Evolutionary conservation across 805 yeast species (phyloP), one percentile per base, ranked within the genome.

Genomic region (Kuraishia borneana): DNA sequence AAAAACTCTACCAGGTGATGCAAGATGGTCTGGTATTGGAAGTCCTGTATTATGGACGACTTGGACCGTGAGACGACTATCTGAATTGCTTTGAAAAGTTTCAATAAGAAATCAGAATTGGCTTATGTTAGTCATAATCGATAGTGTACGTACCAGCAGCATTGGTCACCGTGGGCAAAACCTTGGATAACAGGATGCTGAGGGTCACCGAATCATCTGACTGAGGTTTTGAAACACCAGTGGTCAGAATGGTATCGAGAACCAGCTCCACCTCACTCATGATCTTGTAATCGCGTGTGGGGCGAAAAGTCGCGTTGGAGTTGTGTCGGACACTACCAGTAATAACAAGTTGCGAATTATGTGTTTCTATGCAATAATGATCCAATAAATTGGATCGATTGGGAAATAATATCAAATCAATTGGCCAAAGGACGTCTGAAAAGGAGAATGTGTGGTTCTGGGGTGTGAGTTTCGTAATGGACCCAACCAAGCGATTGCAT

Each of bases 401-500:
- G n/a, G n/a, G n/a, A n/a, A n/a, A n/a, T n/a, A n/a, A n/a, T n/a
- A n/a, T n/a, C n/a, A n/a, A n/a, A n/a, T n/a, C n/a, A n/a, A n/a
- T n/a, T 73, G 46, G 71, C 70, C 29, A 72, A 62, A 14, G 83
- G 73, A 49, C 88, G 70, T 58, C 82, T 81, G 61, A 92, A 92
- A 40, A 92, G 65, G 41, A 92, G 63, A 40, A 92, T 92, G 53
- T 92, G 98, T 18, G 99, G 99, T 58, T 92, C 99, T 30, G 99
- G 99, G 1, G 97, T 83, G 55, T 92, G 98, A 28, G 95, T 88
- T 50, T 92, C 98, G 52, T 89, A 92, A 57, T 92, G 98, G 36
- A 71, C 92, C 98, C 98, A 92, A 1, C 98, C 98, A 40, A 92
- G 64, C 25, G 95, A 83, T 57, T 92, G 99, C 5, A 97, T 92